phyloP scores from a whole-genome alignment of 768 basidiomycete species.

The Dentipellis sp. region DNA sequence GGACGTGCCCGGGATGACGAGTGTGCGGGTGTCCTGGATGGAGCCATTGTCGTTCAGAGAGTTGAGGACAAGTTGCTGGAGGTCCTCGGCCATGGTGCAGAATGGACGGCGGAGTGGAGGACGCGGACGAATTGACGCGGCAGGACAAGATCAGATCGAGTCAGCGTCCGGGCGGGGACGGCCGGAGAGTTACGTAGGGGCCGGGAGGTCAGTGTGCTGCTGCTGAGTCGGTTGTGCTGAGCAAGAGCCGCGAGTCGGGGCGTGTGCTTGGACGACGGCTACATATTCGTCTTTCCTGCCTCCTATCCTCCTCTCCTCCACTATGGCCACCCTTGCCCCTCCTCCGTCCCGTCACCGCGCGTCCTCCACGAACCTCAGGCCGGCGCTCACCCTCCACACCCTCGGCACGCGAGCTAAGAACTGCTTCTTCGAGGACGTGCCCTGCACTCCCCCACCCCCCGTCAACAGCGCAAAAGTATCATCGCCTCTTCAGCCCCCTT shows the following conservation, averaged over 20 bases:
- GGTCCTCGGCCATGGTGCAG: slow-evolving; percentile 59
- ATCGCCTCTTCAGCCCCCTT: slow-evolving; percentile 9
- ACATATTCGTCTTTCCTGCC: neutral
- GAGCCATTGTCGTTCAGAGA: slow-evolving; percentile 45
- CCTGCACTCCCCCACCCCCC: slow-evolving; percentile 15
- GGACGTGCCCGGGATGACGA: slow-evolving; percentile 56
- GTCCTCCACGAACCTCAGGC: slow-evolving; percentile 49
- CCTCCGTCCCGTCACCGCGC: slow-evolving; percentile 42
- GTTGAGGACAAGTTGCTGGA: slow-evolving; percentile 76
- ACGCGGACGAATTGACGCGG: neutral
- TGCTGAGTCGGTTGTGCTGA: no score
- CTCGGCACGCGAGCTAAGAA: slow-evolving; percentile 36
- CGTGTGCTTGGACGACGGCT: neutral
- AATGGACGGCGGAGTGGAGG: neutral
- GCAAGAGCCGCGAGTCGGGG: no score
- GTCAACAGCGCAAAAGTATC: slow-evolving; percentile 9
- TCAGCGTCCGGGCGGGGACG: neutral
- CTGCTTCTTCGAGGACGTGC: slow-evolving; percentile 19
- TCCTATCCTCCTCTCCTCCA: neutral
- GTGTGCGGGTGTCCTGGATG: slow-evolving; percentile 61
- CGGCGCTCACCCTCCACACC: slow-evolving; percentile 39
- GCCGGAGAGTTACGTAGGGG: neutral
- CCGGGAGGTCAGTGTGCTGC: neutral
- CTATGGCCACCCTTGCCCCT: slow-evolving; percentile 21
- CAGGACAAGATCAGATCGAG: neutral